Conservation (phyloP, 73 alveolate genomes). For the Paramecium caudatum region DNA sequence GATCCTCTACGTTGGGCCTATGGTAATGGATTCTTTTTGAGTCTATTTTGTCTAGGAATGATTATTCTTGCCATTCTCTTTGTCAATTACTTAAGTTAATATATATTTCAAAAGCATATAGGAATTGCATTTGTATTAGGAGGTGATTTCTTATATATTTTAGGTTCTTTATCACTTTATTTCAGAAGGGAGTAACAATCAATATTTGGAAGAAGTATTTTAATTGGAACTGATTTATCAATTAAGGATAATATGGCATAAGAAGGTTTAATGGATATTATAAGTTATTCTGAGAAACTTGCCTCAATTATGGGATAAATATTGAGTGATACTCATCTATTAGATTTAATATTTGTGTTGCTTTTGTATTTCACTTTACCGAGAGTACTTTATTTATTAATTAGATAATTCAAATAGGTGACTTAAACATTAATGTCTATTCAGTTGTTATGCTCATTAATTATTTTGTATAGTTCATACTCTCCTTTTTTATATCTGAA, state of each 20-base stretch:
- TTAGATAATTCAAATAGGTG: constrained; percentile 37
- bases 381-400: constrained; percentile 13
- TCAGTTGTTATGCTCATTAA: constrained; percentile 16
- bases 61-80: neutral
- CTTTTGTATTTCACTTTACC: constrained; percentile 49
- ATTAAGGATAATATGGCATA: neutral
- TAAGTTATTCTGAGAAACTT: constrained; percentile 16
- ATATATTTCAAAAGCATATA: neutral
- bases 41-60: constrained; percentile 65
- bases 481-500: constrained; percentile 43
- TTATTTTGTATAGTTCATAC: constrained; percentile 47
- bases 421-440: neutral
- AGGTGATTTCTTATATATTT: neutral
- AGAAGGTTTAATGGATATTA: constrained; percentile 25
- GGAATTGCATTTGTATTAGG: neutral
- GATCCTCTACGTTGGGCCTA: constrained; percentile 70
- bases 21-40: constrained; percentile 68
- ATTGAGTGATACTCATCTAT: neutral
- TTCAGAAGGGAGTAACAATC: constrained; percentile 37
- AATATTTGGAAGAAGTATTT: constrained; percentile 31
- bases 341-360: constrained; percentile 22
- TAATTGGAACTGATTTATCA: neutral
- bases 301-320: constrained; percentile 40
- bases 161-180: constrained; percentile 16
- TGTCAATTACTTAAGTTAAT: neutral